These are phyloP conservation scores for Penicillium diatomitis DNA, from an alignment of 495 filamentous ascomycete genomes.

Conservation along the genomic window DNA sequence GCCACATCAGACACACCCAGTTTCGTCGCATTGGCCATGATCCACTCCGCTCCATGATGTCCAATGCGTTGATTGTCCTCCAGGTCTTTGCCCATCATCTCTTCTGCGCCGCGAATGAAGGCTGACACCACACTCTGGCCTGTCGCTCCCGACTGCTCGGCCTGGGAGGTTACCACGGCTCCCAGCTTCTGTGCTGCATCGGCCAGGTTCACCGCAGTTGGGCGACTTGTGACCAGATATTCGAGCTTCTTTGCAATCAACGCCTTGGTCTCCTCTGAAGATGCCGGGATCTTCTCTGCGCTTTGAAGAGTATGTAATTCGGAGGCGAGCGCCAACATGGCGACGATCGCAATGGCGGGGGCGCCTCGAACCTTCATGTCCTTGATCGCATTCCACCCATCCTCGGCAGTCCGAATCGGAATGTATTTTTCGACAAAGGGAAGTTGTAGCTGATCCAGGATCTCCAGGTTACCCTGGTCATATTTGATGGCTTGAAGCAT, in stretches of 20 bases:
- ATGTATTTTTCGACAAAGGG: slow-evolving; percentile 83
- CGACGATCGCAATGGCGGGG: slow-evolving; percentile 95
- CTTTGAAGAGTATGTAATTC: slow-evolving; percentile 22
- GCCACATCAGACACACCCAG: slow-evolving; percentile 41
- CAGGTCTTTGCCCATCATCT: slow-evolving; percentile 81
- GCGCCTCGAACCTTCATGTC: slow-evolving; percentile 91
- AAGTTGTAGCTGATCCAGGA: slow-evolving; percentile 83
- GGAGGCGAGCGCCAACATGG: slow-evolving; percentile 75
- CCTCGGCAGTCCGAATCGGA: slow-evolving; percentile 58
- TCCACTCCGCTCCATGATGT: slow-evolving; percentile 73
- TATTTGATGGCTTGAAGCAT: slow-evolving; percentile 86
- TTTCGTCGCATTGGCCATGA: slow-evolving; percentile 41
- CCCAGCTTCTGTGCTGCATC: slow-evolving; percentile 81
- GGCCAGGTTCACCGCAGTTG: slow-evolving; percentile 88
- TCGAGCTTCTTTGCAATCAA: slow-evolving; percentile 68
- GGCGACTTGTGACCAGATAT: slow-evolving; percentile 77
- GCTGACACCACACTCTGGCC: slow-evolving; percentile 45
- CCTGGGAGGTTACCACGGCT: slow-evolving; percentile 35
- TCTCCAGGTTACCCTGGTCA: slow-evolving; percentile 61
- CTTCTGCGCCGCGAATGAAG: slow-evolving; percentile 72
- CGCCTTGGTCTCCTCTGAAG: slow-evolving; percentile 47
- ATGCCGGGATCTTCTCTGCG: slow-evolving; percentile 21
- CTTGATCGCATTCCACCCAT: slow-evolving; percentile 88
- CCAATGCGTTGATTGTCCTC: slow-evolving; percentile 81
- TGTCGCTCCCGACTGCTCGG: slow-evolving; percentile 22